Conservation (phyloP, 495 filamentous ascomycete genomes). For the Penicillium coprophilum region DNA sequence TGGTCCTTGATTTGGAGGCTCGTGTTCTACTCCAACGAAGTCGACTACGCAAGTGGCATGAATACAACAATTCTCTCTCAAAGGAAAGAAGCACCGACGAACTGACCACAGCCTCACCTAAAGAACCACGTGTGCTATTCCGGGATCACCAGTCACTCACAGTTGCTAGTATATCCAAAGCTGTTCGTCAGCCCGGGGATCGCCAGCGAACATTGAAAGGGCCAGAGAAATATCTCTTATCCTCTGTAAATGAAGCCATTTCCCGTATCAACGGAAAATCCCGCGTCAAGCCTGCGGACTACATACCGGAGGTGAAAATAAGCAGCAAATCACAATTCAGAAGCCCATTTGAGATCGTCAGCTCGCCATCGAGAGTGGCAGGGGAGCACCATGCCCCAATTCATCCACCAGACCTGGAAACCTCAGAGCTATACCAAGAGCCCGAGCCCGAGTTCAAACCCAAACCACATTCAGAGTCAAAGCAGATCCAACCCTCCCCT, state of each 20-base stretch:
- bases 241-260: conserved; percentile 57
- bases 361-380: background rate
- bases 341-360: background rate
- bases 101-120: conserved; percentile 9
- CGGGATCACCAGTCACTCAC: conserved; percentile 42
- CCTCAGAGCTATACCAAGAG: background rate
- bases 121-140: conserved; percentile 29
- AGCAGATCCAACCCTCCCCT: conserved; percentile 9
- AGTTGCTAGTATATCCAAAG: conserved; percentile 44
- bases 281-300: conserved; percentile 21
- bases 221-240: conserved; percentile 50
- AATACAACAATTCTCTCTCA: conserved; percentile 52
- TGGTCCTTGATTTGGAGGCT: conserved; percentile 60
- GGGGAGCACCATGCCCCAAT: background rate
- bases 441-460: background rate
- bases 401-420: background rate
- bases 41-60: conserved; percentile 69
- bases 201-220: conserved; percentile 41
- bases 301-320: background rate
- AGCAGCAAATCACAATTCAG: background rate
- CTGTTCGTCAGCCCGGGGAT: conserved; percentile 41
- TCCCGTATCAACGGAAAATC: conserved; percentile 50
- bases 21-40: conserved; percentile 60
- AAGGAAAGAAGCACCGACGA: conserved; percentile 22
- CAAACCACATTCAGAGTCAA: conserved; percentile 8